Conservation (phyloP, 2,329 filamentous ascomycete genomes). For the Diaporthe sp. region DNA sequence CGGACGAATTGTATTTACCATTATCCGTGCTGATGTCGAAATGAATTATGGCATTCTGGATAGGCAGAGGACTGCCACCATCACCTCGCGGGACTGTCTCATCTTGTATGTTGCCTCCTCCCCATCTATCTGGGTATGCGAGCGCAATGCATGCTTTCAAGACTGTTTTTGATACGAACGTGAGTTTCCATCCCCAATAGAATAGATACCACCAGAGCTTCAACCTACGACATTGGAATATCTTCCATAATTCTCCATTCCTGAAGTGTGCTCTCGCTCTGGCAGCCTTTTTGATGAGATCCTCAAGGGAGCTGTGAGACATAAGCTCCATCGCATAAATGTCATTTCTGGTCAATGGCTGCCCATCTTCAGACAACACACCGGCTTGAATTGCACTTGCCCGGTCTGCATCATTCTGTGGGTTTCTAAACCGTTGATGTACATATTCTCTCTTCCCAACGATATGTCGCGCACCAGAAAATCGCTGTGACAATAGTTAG, state of each 20-base stretch:
- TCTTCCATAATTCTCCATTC: not conserved
- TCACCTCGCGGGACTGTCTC: not conserved
- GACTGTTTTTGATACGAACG: not conserved
- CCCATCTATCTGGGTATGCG: not conserved
- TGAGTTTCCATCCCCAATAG: not conserved
- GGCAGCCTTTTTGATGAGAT: not conserved
- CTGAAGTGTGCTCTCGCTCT: not conserved
- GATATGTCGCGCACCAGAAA: not conserved
- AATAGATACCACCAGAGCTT: not conserved
- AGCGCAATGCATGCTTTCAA: not conserved
- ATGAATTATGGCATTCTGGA: not conserved
- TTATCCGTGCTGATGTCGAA: slow-evolving; percentile 2
- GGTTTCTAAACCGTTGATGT: not conserved
- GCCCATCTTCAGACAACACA: not conserved
- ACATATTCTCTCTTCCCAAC: not conserved
- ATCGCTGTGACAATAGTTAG: not conserved
- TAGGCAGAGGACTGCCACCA: not conserved
- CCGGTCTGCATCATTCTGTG: not conserved
- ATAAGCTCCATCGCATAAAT: not conserved
- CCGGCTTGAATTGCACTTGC: not conserved
- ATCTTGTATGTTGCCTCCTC: not conserved
- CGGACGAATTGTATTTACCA: not conserved
- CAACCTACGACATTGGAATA: not conserved
- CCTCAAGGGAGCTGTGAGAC: not conserved
- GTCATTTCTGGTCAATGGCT: not conserved